These are phyloP conservation scores for Ogataea nakhonphanomensis DNA, from an alignment of 805 yeast species.

Conservation along the genomic window DNA sequence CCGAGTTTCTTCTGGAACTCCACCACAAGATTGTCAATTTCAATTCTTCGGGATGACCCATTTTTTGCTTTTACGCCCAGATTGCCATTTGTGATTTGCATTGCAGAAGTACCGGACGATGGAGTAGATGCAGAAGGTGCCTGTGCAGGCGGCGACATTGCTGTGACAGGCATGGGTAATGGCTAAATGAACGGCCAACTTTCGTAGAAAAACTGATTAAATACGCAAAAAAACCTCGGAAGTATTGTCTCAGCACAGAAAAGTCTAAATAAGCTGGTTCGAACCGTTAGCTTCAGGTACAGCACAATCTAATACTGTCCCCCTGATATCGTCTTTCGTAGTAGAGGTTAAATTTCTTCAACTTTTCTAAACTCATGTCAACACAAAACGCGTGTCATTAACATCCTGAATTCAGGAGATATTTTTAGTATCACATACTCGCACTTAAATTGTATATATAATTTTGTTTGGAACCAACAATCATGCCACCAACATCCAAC, in stretches of 20 bases:
- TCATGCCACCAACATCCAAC: neutral
- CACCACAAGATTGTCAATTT: slow-evolving; percentile 62
- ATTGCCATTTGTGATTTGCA: slow-evolving; percentile 8
- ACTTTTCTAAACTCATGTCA: slow-evolving; percentile 6
- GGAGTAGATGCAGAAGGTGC: slow-evolving; percentile 10
- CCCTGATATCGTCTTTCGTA: slow-evolving; percentile 1
- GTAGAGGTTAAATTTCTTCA: slow-evolving; percentile 4
- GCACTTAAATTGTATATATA: slow-evolving; percentile 2
- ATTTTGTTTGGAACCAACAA: neutral
- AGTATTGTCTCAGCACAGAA: too few species aligned
- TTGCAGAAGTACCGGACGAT: slow-evolving; percentile 2
- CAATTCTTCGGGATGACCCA: slow-evolving; percentile 40
- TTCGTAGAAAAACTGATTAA: neutral
- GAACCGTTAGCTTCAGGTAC: too few species aligned
- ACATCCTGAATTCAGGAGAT: slow-evolving; percentile 2
- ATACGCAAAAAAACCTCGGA: too few species aligned
- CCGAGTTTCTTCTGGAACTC: slow-evolving; percentile 76
- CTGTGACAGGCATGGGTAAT: slow-evolving; percentile 4
- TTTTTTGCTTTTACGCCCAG: slow-evolving; percentile 13
- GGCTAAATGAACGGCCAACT: neutral
- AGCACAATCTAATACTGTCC: neutral
- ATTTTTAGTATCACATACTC: slow-evolving; percentile 9
- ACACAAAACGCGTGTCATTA: slow-evolving; percentile 9
- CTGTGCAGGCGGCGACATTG: slow-evolving; percentile 15
- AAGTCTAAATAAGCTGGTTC: too few species aligned